Evolutionary conservation across 164 flowering plant genomes (phyloP), one percentile per base, ranked within the genome.

Genomic region (Platanus orientalis): DNA sequence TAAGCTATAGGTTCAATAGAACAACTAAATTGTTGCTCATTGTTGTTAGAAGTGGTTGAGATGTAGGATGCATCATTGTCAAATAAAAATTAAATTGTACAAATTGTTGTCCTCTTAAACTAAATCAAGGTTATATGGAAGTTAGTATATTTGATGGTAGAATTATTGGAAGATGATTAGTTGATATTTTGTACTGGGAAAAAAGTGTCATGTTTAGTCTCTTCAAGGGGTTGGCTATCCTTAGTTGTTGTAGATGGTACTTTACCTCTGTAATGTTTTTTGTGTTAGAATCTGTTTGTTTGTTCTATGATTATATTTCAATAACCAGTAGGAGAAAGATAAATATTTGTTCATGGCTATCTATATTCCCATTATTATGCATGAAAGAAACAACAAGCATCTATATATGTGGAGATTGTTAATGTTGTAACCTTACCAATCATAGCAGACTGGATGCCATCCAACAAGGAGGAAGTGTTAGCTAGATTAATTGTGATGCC

Each of bases 11-110:
- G 57, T 21, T 64, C 54, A 23, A 14, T 24, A 67, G 62, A 65
- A 32, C 62, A 61, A 66, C 65, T 57, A 51, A 72, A 70, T 48
- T 55, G 51, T 52, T 71, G 61, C 61, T 54, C 62, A 11, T 60
- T 60, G 63, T 25, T 30, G 39, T 25, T 36, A 1, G 9, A 36
- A 32, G 23, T 49, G 2, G 32, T 19, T 57, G 54, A 55, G 26
- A 30, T 16, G 48, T 40, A 24, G 6, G 19, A 32, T 4, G 9
- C 9, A 32, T 32, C 30, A 47, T 56, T 62, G 56, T 65, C 51
- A 52, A 5, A 5, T 50, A 58, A 49, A 51, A 53, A 51, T n/a
- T 21, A 24, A 48, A 48, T 45, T n/a, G 7, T 19, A 61, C 36
- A n/a, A n/a, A n/a, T n/a, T n/a, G n/a, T n/a, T n/a, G n/a, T n/a